A percentile compares a stretch with the other conserved stretches of the same genome.
Evolutionary conservation across 2,329 filamentous ascomycete genomes (phyloP).

Genomic region (Fusarium sarcochroum): DNA sequence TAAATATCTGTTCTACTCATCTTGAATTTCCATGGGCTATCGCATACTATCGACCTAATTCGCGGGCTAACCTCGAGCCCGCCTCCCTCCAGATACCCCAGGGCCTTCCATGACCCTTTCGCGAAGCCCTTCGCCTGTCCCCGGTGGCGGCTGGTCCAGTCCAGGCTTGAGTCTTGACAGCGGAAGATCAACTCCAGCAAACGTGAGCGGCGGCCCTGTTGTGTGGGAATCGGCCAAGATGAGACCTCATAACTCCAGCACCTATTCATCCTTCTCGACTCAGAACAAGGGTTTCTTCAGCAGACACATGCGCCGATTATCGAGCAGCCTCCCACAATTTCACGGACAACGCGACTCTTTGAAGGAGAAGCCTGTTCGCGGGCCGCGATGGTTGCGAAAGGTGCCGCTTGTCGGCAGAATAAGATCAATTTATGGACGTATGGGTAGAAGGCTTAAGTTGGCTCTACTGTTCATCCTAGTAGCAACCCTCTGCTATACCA

Average conservation of each 20-base stretch:
- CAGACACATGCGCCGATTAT: constrained; percentile 85
- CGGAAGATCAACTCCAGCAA: constrained; percentile 76
- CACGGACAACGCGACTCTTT: constrained; percentile 73
- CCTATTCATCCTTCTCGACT: constrained; percentile 84
- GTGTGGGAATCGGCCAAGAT: constrained; percentile 89
- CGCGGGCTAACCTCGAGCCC: constrained; percentile 48
- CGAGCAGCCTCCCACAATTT: constrained; percentile 83
- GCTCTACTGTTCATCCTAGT: constrained; percentile 71
- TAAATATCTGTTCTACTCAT: constrained; percentile 13
- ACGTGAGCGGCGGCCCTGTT: constrained; percentile 69
- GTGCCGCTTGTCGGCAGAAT: constrained; percentile 64
- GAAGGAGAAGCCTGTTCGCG: constrained; percentile 81
- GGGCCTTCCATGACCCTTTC: constrained; percentile 82
- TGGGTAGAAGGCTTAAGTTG: constrained; percentile 76
- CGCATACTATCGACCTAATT: constrained; percentile 26
- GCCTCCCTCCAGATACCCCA: constrained; percentile 64
- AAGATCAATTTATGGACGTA: constrained; percentile 61
- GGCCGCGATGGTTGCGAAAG: constrained; percentile 66
- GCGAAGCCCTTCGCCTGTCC: constrained; percentile 87
- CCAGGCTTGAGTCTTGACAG: constrained; percentile 82
- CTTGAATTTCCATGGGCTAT: constrained; percentile 29
- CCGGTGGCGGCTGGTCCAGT: constrained; percentile 90
- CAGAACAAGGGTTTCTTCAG: constrained; percentile 90
- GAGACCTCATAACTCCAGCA: constrained; percentile 79
- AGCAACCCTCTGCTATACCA: constrained; percentile 78